Base-by-base conservation (phyloP, 164 flowering plant species). In the Malania oleifera region DNA sequence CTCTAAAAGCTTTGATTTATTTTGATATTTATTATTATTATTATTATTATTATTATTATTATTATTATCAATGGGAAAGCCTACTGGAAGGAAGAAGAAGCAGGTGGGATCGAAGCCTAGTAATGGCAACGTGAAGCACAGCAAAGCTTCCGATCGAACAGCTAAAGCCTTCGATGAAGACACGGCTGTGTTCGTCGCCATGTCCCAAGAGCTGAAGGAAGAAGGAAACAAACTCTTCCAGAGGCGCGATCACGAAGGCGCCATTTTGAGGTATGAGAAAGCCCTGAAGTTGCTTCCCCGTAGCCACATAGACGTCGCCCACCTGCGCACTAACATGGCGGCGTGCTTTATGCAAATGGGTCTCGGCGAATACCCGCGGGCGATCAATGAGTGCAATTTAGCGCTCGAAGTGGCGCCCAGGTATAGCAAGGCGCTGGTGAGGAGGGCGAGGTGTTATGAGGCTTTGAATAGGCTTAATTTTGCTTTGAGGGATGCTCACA, bases 281-380 rank as follows among this genome's bases (percentile, higher is more conserved):
- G 80, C 82, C 40, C 65, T 78, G 18, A 78, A 75, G 20, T 64
- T 78, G 17, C 64, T 78, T 3, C 82, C 82, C 1, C 56, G 27
- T 17, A 73, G 60, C 37, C 82, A 78, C 35, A 71, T 70, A n/a
- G 82, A 78, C 49, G 69, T 78, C 31, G 79, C 82, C 20, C 66
- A 73, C 54, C 48, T 78, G 44, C 65, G 67, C n/a, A 73, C 63
- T 41, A 70, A 59, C 39, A 78, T 78, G 77, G 82, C 82, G 10
- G 54, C 70, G 24, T 78, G 82, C 25, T 78, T 68, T 55, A 78
- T 78, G 77, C 82, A 73, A 35, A 57, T 78, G 72, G 77, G 82
- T 31, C 69, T 75, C 2, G 79, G 77, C 20, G 80, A 75, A 57
- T 75, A 70, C 56, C 79, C 82, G 1, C 68, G 75, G 5, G 82